Evolutionary conservation across 2,329 filamentous ascomycete species (phyloP), one percentile per base, ranked within the genome.

Genomic region (Paracoccidioides lutzii): DNA sequence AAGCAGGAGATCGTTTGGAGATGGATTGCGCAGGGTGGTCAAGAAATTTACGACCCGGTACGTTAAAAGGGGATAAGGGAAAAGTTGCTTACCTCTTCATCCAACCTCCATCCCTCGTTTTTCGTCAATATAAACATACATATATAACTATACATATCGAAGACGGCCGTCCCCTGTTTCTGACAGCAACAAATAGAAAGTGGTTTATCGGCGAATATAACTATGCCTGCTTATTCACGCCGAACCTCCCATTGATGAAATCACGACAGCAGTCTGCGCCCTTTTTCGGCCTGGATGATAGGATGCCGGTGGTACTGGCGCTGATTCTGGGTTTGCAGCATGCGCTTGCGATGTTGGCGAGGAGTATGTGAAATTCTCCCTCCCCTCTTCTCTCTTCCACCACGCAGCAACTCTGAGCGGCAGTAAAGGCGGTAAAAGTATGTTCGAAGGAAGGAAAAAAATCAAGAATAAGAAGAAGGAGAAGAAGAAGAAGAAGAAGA

Each of bases 161-260:
- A 9, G 14, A 15, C 35, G 37, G 22, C 49, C 12, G 38, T 41
- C 14, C 38, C 40, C 40, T 3, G 30, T 15, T 15, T 52, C 37
- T 52, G 49, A 52, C 38, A 41, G n/a, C 10, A 33, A 33, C 33
- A 53, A 37, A 35, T 45, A 83, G 76, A 59, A 79, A 90, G 1
- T 90, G 90, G 10, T 78, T 95, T 32, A 71, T 96, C 55, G 90
- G 90, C 59, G 78, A 83, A 63, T 96, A 96, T 71, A 87, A 96
- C 77, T 96, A 96, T 78, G 87, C 70, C 40, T 93, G 90, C 65
- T 82, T 96, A 43, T 95, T 96, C 76, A 82, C 75, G 28, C 87
- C 79, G 1, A 90, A 87, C 62, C 71, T 95, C 28, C 90, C 90
- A 0, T 95, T 95, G 70, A 83, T 93, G 77, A 83, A 80, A 66